Percentiles rank a stretch among this genome's conserved stretches.
phyloP scores from a whole-genome alignment of 2,329 filamentous ascomycete species.

The Dothideomycetes sp. region DNA sequence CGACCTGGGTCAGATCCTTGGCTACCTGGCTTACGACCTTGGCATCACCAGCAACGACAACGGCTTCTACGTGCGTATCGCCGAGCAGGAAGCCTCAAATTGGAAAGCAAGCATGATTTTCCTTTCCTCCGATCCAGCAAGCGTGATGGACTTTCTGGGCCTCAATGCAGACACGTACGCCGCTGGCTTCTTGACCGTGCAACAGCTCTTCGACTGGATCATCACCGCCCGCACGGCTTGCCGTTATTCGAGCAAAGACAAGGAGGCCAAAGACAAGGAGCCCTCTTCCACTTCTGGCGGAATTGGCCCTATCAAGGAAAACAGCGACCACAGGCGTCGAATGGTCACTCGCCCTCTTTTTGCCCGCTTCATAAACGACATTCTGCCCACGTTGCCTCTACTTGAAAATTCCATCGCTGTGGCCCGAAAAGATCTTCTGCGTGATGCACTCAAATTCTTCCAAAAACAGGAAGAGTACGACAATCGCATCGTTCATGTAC shows the following conservation, averaged over 20 bases:
- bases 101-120: constrained; percentile 43
- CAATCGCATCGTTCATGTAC: constrained; percentile 10
- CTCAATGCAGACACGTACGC: constrained; percentile 42
- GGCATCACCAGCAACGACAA: constrained; percentile 56
- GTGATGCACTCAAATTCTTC: constrained; percentile 39
- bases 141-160: constrained; percentile 53
- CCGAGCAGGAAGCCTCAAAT: constrained; percentile 53
- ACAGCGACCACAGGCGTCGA: constrained; percentile 45
- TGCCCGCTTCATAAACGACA: constrained; percentile 50
- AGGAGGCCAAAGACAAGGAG: neutral
- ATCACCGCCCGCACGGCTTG: constrained; percentile 49
- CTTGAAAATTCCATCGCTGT: constrained; percentile 13
- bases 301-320: constrained; percentile 19
- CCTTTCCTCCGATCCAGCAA: constrained; percentile 45
- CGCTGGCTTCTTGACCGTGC: constrained; percentile 41
- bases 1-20: constrained; percentile 59
- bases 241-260: constrained; percentile 21
- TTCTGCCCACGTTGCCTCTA: constrained; percentile 34
- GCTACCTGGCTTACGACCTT: constrained; percentile 44
- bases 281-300: constrained; percentile 12
- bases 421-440: constrained; percentile 36
- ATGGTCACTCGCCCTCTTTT: constrained; percentile 47
- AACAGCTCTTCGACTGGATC: constrained; percentile 53
- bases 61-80: constrained; percentile 54
- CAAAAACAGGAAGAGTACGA: constrained; percentile 13